Evolutionary conservation across 1,284 basidiomycete species (phyloP), one percentile per base, ranked within the genome.

Genomic region (Malassezia nana): DNA sequence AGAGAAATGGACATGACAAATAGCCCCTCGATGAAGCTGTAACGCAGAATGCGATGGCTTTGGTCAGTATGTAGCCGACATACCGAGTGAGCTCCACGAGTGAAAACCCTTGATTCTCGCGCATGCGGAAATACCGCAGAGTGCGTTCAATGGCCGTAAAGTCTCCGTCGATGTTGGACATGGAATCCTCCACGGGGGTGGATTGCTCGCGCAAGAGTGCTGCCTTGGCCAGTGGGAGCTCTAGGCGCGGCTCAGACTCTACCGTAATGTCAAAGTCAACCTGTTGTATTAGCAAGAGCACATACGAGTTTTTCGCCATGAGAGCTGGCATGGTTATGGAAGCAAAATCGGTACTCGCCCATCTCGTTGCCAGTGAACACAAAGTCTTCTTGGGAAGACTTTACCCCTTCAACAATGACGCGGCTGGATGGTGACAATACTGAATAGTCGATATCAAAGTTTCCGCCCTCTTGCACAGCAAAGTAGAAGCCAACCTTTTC

Each of bases 311-410:
- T 74, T 16, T 71, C 69, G 9, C 57, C 62, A 18, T 64, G 51
- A 7, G 59, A 60, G 25, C 57, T 63, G 47, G 59, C 55, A 12
- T 92, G 88, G 76, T 98, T 99, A 74, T 90, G 86, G 74, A 99
- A 95, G 78, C 94, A 99, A 78, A 99, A 98, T 2, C 89, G 79
- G 77, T 96, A 96, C 80, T 99, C 94, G 67, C 92, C 92, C 52
- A 85, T 81, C 31, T 81, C 81, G 77, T 95, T 91, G 12, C 88
- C 92, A 4, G 94, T 98, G 63, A 98, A 83, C 59, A 99, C 88
- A 71, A 85, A 95, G 81, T 99, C 94, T 38, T 92, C 89, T 70
- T 96, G 90, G 30, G 88, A 83, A 71, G 96, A 91, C 39, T 84
- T 83, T 63, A 81, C 76, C 50, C 89, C 94, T 50, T 89, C 84